Conservation (phyloP, 495 filamentous ascomycete species). For the Penicillium samsonianum region DNA sequence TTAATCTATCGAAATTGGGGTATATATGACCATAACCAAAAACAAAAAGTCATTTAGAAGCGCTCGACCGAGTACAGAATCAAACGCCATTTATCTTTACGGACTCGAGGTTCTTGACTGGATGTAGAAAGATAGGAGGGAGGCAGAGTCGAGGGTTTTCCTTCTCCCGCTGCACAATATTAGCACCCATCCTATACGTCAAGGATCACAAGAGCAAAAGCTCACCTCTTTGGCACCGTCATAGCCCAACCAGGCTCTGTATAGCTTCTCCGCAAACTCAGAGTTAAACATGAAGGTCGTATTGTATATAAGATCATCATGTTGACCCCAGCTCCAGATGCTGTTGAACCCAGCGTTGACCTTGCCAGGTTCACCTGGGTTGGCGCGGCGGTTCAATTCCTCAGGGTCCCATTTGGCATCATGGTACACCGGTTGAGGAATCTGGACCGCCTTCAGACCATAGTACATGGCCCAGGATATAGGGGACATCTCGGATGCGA, state of each 20-base stretch:
- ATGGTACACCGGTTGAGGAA: constrained; percentile 62
- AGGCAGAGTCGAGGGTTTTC: constrained; percentile 53
- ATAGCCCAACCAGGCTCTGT: constrained; percentile 63
- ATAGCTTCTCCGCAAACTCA: constrained; percentile 55
- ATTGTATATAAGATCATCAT: constrained; percentile 21
- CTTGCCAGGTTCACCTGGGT: constrained; percentile 43
- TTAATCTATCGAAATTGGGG: not conserved
- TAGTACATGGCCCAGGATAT: constrained; percentile 64
- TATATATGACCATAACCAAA: not conserved
- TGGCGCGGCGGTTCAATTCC: constrained; percentile 62
- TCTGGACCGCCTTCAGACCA: constrained; percentile 57
- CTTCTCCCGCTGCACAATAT: constrained; percentile 48
- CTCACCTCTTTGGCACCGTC: constrained; percentile 47
- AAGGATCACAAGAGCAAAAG: not conserved
- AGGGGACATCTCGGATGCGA: constrained; percentile 69
- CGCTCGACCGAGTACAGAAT: not conserved
- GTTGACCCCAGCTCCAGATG: constrained; percentile 23
- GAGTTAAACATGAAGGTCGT: constrained; percentile 42
- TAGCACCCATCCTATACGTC: not conserved
- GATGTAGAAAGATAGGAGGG: constrained; percentile 57
- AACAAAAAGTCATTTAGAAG: not conserved
- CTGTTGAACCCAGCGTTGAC: constrained; percentile 20
- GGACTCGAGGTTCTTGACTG: constrained; percentile 48
- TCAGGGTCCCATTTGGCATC: constrained; percentile 58
- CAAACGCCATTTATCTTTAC: not conserved